Base-by-base conservation (phyloP, 495 filamentous ascomycete genomes). In the Choiromyces venosus region DNA sequence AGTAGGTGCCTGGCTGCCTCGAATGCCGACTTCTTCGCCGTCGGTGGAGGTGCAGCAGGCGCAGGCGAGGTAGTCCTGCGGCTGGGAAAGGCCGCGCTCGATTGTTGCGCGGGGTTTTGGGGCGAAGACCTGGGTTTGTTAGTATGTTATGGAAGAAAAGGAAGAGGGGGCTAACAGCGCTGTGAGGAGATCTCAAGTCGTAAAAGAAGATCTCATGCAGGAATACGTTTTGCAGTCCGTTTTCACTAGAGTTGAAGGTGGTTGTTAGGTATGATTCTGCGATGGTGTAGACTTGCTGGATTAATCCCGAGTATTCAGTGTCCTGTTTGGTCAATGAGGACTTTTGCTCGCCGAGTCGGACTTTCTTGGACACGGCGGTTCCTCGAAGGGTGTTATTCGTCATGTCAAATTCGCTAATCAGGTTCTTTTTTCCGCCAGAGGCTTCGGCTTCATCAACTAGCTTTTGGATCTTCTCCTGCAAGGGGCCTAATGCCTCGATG, bases 11-110 rank as follows among this genome's bases (percentile, higher is more conserved):
- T 94, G 88, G 10, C 88, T 91, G 10, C 88, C 77, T 8, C 86
- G 87, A 8, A 90, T 72, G 8, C 71, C 71, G 4, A 70, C 37
- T 67, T 79, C 44, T 66, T 71, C 79, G 1, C 71, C 78, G 80
- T 85, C 82, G 25, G 78, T 74, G 68, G 82, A 74, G 74, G 83
- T 76, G 82, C 91, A 89, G 84, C 92, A 93, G 3, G 85, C 83
- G 80, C 91, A 96, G 25, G 87, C 88, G 19, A 98, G 87, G 80
- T 97, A 98, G 78, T 97, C 92, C 69, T 93, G 89, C 7, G 96
- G 94, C 25, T 85, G 87, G 2, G 88, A 87, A 65, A 99, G 84
- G 37, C 93, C 93, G 33, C 92, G 89, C 77, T 94, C 93, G 71
- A 97, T 86, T 0, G 91, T 91, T 72, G 87, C 89, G 19, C 93